phyloP scores from a whole-genome alignment of 2,329 filamentous ascomycete species.

The Fusarium subtropicale region DNA sequence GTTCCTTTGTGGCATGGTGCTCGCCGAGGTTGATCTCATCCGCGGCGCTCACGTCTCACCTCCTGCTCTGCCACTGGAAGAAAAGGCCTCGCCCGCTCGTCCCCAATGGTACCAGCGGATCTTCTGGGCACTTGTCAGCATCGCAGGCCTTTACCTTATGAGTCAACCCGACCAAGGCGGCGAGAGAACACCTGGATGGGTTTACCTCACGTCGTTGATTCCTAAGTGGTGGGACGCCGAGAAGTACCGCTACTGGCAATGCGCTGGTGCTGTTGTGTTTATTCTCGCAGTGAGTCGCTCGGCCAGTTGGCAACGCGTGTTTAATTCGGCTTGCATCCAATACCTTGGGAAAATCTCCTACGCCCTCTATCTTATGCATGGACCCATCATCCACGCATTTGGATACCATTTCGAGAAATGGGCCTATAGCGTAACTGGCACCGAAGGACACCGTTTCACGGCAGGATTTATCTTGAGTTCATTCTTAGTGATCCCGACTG shows the following conservation, averaged over 20 bases:
- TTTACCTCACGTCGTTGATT: conserved; percentile 60
- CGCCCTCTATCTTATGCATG: conserved; percentile 71
- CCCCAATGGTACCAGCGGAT: conserved; percentile 30
- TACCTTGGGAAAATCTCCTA: conserved; percentile 72
- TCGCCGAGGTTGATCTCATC: conserved; percentile 67
- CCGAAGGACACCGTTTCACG: conserved; percentile 59
- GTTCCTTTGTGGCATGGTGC: conserved; percentile 65
- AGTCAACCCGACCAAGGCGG: conserved; percentile 53
- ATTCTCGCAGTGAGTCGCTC: conserved; percentile 63
- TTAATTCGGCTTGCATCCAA: conserved; percentile 62
- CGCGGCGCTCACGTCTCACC: conserved; percentile 57
- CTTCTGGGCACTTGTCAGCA: conserved; percentile 57
- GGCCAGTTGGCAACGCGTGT: conserved; percentile 60
- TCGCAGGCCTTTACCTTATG: conserved; percentile 65
- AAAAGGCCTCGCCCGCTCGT: conserved; percentile 25
- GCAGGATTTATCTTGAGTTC: conserved; percentile 61
- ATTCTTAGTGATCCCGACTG: conserved; percentile 61
- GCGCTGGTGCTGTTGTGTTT: conserved; percentile 64
- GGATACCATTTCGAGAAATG: conserved; percentile 64
- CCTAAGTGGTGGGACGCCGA: conserved; percentile 62
- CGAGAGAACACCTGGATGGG: conserved; percentile 65
- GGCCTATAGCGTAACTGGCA: conserved; percentile 61
- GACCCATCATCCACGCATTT: conserved; percentile 64
- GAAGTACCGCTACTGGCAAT: conserved; percentile 68
- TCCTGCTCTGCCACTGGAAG: conserved; percentile 43